Conservation (phyloP, 202 grass and related monocot genomes). For the Setaria viridis region DNA sequence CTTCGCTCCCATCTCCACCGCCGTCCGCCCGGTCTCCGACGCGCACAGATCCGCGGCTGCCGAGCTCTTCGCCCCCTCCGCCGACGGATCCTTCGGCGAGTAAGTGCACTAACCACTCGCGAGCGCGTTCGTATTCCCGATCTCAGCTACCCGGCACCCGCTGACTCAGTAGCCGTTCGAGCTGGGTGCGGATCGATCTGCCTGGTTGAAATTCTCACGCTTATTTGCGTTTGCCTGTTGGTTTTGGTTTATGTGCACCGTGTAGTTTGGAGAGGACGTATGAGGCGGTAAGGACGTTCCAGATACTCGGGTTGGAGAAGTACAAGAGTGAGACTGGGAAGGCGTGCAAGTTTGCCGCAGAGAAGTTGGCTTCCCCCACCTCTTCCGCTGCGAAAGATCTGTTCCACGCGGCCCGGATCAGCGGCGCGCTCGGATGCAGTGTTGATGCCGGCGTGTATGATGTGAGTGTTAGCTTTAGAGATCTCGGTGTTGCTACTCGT, state of each 20-base stretch:
- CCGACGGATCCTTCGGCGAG: constrained; percentile 76
- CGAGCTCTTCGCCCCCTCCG: constrained; percentile 69
- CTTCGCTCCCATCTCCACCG: constrained; percentile 45
- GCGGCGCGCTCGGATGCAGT: constrained; percentile 62
- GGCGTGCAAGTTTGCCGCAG: constrained; percentile 60
- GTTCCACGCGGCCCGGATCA: constrained; percentile 75
- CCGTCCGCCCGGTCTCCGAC: constrained; percentile 76
- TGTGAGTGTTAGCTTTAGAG: constrained; percentile 57
- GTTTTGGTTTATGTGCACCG: background rate
- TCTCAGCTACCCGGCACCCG: background rate
- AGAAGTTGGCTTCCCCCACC: constrained; percentile 53
- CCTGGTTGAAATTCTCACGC: constrained; percentile 21
- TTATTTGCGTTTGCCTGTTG: background rate
- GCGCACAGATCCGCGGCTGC: constrained; percentile 81
- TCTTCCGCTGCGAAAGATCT: constrained; percentile 67
- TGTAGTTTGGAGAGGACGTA: constrained; percentile 92
- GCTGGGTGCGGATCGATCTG: constrained; percentile 41
- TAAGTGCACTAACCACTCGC: constrained; percentile 37
- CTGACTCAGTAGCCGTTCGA: background rate
- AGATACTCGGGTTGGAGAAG: constrained; percentile 73
- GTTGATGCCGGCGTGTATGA: constrained; percentile 52
- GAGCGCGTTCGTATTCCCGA: background rate
- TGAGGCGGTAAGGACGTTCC: constrained; percentile 79
- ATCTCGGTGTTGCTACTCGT: constrained; percentile 16
- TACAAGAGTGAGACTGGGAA: constrained; percentile 45